Base-by-base conservation (phyloP, 257 asterid genomes). In the Pogostemon cablin region DNA sequence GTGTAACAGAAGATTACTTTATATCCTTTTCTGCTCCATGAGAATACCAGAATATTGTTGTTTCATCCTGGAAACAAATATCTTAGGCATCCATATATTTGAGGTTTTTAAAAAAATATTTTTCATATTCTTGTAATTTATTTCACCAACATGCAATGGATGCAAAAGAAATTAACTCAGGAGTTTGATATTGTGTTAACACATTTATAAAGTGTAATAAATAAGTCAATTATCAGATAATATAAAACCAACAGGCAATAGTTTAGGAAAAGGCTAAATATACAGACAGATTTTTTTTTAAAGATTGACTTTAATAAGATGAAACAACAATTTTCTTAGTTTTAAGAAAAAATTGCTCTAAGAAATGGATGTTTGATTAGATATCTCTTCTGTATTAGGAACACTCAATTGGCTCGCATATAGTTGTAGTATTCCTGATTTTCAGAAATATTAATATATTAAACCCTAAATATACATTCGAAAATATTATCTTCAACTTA, bases 41-140 rank as follows among this genome's bases (percentile, higher is more conserved):
- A 4, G 98, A 92, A 66, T 81, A 84, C 98, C 98, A 90, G 72
- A 88, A 78, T 75, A 90, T 80, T 8, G 95, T 79, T 75, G 90
- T 85, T 83, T 87, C 97, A 68, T 92, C 98, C 98, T 92, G 88
- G 42, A 79, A 71, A 49, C 46, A 72, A n/a, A 62, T 65, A 64
- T 60, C 17, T 67, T 9, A 48, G 40, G 52, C 68, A 39, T 47
- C 34, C 61, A 15, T 71, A 6, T 49, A 15, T 35, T 35, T 34
- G 7, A 44, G 40, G 66, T 57, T 57, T 57, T 43, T 59, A 11
- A 3, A 56, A 54, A 37, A 42, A 25, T 25, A 25, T 25, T 49
- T 49, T 56, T 48, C 65, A 68, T 15, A 52, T 25, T 25, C 32
- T 25, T 25, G 32, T 25, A 25, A 25, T 25, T 25, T 25, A 25